Base-by-base conservation (phyloP, 2,329 filamentous ascomycete genomes). In the Alternaria postmessia region DNA sequence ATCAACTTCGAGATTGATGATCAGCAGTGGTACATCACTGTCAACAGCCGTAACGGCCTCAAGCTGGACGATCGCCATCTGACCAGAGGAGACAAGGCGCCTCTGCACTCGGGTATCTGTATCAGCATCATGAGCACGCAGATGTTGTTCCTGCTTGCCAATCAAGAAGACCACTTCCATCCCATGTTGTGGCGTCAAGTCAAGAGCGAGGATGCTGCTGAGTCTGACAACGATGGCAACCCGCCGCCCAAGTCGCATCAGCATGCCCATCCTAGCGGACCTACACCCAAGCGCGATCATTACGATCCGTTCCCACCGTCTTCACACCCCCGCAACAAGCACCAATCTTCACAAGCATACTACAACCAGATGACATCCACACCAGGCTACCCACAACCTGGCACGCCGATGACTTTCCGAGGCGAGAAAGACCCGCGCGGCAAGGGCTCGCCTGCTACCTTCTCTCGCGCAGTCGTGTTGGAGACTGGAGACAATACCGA, bases 141-240 rank as follows among this genome's bases (percentile, higher is more conserved):
- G 81, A 99, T 99, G 95, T 94, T 98, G 84, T 99, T 99, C 79
- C 92, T 97, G 48, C 87, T 96, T n/a, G 94, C 95, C 0, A 88
- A 88, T 24, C 89, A 91, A 57, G 86, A 87, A 24, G 84, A 93
- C 26, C 84, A 86, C 47, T 89, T 96, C 61, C 87, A 91, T 72
- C 85, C 85, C 22, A 86, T 81, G 70, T 93, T 91, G 73, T 85
- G 91, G 86, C 73, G 75, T 42, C 76, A 91, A 68, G 88, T 91
- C 12, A 76, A 72, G 58, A 75, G 67, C 51, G 73, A 75, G 54
- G 76, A 77, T 36, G 73, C 74, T 20, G 69, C 75, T 26, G 75
- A 77, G 54, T 81, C 80, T 16, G 82, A 82, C 42, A 73, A 77
- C 24, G 74, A 76, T 22, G 74, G 74, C 51, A 69, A 75, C 22